A percentile compares a stretch with the other conserved stretches of the same genome.
Conservation (phyloP, 768 basidiomycete species). For the Amanita jacksonii region DNA sequence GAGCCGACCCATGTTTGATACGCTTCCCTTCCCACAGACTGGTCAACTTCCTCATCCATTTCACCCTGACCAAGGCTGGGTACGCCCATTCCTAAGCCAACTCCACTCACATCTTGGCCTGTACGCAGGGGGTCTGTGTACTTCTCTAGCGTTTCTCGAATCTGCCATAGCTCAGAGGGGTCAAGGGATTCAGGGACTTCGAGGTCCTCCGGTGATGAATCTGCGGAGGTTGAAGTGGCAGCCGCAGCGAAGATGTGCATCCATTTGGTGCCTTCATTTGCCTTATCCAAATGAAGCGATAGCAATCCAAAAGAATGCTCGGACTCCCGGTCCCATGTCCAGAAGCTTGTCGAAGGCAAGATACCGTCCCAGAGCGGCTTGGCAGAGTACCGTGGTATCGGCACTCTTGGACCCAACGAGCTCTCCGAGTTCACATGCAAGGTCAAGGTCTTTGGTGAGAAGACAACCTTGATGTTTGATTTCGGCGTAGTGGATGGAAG, state of each 20-base stretch:
- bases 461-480: constrained; percentile 53
- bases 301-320: constrained; percentile 60
- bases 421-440: constrained; percentile 41
- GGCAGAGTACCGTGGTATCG: constrained; percentile 49
- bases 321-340: constrained; percentile 86
- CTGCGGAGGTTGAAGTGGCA: constrained; percentile 20
- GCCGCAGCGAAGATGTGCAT: constrained; percentile 67
- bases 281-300: constrained; percentile 82
- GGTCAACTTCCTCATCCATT: constrained; percentile 84
- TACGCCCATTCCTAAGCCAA: constrained; percentile 57
- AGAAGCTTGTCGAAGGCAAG: constrained; percentile 70
- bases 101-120: constrained; percentile 50
- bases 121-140: constrained; percentile 60
- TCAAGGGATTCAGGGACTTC: constrained; percentile 87
- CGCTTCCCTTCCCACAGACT: constrained; percentile 55
- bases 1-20: constrained; percentile 58
- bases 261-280: constrained; percentile 79
- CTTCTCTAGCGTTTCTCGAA: constrained; percentile 78
- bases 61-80: constrained; percentile 84
- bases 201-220: constrained; percentile 28
- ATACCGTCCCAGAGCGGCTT: constrained; percentile 76
- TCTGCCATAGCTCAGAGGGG: constrained; percentile 68
- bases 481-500: constrained; percentile 64
- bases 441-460: constrained; percentile 57
- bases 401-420: constrained; percentile 18